phyloP scores from a whole-genome alignment of 1,139 yeast genomes.

The Geotrichum histeridarum region DNA sequence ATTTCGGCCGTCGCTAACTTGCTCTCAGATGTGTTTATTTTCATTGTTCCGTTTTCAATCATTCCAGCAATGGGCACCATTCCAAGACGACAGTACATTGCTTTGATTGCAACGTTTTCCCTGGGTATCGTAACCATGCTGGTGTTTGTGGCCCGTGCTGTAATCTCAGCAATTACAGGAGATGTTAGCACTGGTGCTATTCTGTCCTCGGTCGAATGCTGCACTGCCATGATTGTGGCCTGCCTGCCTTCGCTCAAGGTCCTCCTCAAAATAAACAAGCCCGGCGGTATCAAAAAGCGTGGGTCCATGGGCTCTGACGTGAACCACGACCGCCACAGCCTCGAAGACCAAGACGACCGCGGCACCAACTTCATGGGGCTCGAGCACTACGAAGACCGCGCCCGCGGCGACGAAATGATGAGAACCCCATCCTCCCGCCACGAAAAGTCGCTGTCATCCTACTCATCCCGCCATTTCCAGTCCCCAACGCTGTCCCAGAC shows the following conservation, averaged over 20 bases:
- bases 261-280: constrained; percentile 22
- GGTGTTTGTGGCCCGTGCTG: constrained; percentile 30
- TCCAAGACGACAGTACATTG: constrained; percentile 27
- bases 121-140: constrained; percentile 31
- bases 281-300: constrained; percentile 14
- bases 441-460: background rate
- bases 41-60: constrained; percentile 33
- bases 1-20: constrained; percentile 31
- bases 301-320: constrained; percentile 14
- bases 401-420: constrained; percentile 11
- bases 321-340: constrained; percentile 5
- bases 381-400: constrained; percentile 15
- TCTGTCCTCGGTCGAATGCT: constrained; percentile 32
- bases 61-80: constrained; percentile 25
- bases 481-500: constrained; percentile 4
- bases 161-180: constrained; percentile 27
- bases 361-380: constrained; percentile 11
- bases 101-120: constrained; percentile 31
- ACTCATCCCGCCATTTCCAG: constrained; percentile 2
- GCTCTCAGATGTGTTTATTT: constrained; percentile 30
- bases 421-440: constrained; percentile 2
- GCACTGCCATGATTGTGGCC: constrained; percentile 33
- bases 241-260: constrained; percentile 32
- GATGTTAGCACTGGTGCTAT: constrained; percentile 28
- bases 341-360: constrained; percentile 8